These are phyloP conservation scores for Colletotrichum orchidophilum DNA, from an alignment of 2,329 filamentous ascomycete genomes.

Conservation along the genomic window DNA sequence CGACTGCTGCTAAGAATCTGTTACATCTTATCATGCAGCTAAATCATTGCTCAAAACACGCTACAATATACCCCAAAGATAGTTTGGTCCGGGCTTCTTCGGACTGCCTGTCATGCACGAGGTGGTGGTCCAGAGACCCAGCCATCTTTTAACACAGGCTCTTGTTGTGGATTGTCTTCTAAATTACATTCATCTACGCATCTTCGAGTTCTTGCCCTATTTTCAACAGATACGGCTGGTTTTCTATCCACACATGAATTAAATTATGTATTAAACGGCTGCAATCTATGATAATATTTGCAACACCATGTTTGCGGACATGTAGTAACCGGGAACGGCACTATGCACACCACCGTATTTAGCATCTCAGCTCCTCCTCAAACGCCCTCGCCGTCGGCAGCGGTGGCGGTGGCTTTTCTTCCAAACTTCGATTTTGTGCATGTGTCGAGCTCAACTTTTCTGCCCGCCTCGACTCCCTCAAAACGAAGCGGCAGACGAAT, in stretches of 20 bases:
- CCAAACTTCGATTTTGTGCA: neutral
- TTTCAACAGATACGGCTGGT: too few relatives aligned
- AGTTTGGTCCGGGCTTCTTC: neutral
- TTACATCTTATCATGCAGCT: neutral
- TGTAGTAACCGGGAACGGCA: neutral
- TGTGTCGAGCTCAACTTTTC: neutral
- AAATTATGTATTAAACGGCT: too few relatives aligned
- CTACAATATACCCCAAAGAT: neutral
- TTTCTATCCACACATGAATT: too few relatives aligned
- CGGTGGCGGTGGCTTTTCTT: neutral
- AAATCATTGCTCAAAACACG: neutral
- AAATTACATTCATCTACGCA: too few relatives aligned
- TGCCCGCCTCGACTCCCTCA: neutral
- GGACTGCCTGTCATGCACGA: neutral
- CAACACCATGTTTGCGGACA: neutral
- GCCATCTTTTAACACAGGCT: too few relatives aligned
- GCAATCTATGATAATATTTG: too few relatives aligned
- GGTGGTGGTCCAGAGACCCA: too few relatives aligned
- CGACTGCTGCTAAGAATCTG: neutral
- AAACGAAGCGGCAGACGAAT: neutral
- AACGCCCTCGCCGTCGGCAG: neutral
- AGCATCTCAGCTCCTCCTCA: neutral
- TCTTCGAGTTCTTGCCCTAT: too few relatives aligned
- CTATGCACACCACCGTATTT: too few relatives aligned
- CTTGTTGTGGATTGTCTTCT: too few relatives aligned